Percentiles rank a stretch among this genome's conserved stretches.
Evolutionary conservation across 2,329 filamentous ascomycete species (phyloP).

Genomic region (Fusarium pilosicola): DNA sequence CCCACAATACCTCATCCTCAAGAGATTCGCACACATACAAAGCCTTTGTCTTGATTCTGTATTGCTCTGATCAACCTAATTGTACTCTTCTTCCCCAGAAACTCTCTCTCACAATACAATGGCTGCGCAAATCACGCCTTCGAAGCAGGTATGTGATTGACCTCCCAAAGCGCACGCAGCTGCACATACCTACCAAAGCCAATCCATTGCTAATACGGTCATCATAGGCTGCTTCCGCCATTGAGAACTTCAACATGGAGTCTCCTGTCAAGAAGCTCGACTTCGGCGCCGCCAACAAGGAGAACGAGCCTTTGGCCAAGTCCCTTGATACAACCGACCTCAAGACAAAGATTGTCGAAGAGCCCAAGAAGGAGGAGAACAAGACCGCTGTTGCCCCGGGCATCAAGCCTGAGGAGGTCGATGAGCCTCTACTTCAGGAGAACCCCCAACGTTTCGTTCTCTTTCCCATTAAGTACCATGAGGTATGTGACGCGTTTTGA

Average conservation of each 20-base stretch:
- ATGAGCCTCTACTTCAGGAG: conserved; percentile 93
- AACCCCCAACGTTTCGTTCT: conserved; percentile 97
- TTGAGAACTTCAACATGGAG: conserved; percentile 92
- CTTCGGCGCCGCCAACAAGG: conserved; percentile 80
- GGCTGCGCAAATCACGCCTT: conserved; percentile 75
- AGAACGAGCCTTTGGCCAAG: conserved; percentile 73
- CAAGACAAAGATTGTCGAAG: conserved; percentile 67
- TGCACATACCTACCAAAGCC: not conserved
- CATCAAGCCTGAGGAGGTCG: conserved; percentile 75
- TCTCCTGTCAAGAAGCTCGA: conserved; percentile 91
- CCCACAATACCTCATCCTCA: conserved; percentile 32
- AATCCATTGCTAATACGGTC: conserved; percentile 47
- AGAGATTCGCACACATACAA: conserved; percentile 35
- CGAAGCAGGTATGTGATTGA: conserved; percentile 64
- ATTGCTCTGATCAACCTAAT: conserved; percentile 11
- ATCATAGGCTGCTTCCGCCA: conserved; percentile 81
- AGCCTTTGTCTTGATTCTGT: conserved; percentile 26
- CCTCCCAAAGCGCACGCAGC: conserved; percentile 1
- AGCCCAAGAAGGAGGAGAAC: conserved; percentile 48
- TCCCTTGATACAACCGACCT: conserved; percentile 66
- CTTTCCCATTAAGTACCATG: conserved; percentile 99
- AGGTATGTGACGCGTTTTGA: conserved; percentile 77
- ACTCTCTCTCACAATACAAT: conserved; percentile 60
- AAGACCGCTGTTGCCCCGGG: conserved; percentile 57
- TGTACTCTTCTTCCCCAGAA: not conserved